Conservation (phyloP, 176 grass and related monocot genomes). For the Olyra latifolia region DNA sequence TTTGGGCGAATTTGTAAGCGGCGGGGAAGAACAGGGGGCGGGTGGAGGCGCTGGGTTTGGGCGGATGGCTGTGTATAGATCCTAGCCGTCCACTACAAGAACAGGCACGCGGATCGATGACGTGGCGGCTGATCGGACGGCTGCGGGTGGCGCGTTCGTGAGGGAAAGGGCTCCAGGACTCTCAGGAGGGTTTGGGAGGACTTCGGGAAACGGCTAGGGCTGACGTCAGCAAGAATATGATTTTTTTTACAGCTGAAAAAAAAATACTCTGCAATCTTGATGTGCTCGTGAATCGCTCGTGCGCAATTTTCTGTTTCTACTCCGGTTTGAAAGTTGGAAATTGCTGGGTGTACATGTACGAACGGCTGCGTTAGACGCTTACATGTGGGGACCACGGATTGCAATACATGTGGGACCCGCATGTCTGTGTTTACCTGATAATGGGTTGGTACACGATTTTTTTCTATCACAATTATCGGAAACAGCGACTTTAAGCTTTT, state of each 20-base stretch:
- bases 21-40: constrained; percentile 36
- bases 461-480: neutral
- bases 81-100: constrained; percentile 38
- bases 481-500: neutral
- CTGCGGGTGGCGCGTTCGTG: neutral
- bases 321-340: neutral
- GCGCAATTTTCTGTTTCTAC: neutral
- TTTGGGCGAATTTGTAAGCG: constrained; percentile 63
- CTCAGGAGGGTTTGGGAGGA: neutral
- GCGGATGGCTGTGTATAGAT: constrained; percentile 9
- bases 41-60: constrained; percentile 33
- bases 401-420: neutral
- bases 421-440: neutral
- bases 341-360: neutral
- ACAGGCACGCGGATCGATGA: constrained; percentile 53
- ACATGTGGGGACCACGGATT: neutral
- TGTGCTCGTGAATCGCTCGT: neutral
- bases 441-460: neutral
- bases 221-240: constrained; percentile 22
- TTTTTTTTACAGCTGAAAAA: neutral
- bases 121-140: constrained; percentile 42
- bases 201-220: constrained; percentile 32
- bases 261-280: neutral
- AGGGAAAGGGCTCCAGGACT: neutral
- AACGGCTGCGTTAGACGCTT: neutral